Conservation (phyloP, 306 rosid species). For the Dalbergia cochinchinensis region DNA sequence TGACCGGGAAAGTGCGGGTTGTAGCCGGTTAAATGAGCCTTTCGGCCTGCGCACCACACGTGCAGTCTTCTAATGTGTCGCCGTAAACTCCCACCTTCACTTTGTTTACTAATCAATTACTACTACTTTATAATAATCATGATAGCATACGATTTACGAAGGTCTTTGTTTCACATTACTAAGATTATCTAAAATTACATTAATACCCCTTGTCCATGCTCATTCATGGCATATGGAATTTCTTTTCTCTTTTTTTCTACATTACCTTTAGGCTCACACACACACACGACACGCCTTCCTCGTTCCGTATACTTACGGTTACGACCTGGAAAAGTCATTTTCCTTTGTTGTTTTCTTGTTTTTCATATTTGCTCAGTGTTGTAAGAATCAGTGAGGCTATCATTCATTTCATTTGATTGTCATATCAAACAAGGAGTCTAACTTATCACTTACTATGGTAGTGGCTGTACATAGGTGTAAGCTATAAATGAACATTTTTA, state of each 20-base stretch:
- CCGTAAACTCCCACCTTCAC: slow-evolving; percentile 39
- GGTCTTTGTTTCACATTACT: neutral
- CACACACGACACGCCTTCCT: neutral
- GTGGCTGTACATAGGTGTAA: neutral
- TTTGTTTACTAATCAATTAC: slow-evolving; percentile 29
- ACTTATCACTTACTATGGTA: neutral
- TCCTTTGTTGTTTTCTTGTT: neutral
- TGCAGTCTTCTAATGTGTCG: slow-evolving; percentile 59
- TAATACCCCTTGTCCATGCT: neutral
- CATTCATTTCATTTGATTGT: neutral
- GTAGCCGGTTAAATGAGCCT: slow-evolving; percentile 55
- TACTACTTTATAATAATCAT: neutral
- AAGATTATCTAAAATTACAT: neutral
- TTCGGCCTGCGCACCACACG: slow-evolving; percentile 71
- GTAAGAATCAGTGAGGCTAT: neutral
- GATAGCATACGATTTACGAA: neutral
- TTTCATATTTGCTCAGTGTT: neutral
- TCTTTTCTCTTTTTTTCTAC: neutral
- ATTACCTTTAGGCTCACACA: no score
- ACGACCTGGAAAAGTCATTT: neutral
- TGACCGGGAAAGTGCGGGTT: slow-evolving; percentile 59
- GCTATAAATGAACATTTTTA: slow-evolving; percentile 3
- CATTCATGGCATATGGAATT: neutral
- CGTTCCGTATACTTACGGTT: neutral
- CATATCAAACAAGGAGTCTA: neutral